phyloP scores from a whole-genome alignment of 192 early-diverging fungal genomes.

The Gonapodya sp. region DNA sequence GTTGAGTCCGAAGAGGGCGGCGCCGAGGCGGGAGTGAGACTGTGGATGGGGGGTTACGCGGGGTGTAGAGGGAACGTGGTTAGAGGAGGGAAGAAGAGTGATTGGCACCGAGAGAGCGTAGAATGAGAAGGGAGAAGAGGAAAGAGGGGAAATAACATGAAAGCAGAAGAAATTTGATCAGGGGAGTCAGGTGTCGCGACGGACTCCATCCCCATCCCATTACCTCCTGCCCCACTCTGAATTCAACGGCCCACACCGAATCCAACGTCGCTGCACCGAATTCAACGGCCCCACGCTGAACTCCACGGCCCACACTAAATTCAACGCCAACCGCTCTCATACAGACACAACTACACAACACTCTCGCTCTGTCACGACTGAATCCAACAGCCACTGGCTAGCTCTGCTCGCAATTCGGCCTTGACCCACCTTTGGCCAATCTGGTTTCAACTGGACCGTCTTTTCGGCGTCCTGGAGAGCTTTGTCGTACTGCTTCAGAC shows the following conservation, averaged over 20 bases:
- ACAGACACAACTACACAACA: background rate
- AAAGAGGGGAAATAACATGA: no score
- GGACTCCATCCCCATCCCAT: no score
- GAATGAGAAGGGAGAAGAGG: no score
- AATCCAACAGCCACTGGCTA: no score
- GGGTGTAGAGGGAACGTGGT: no score
- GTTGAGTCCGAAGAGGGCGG: slow-evolving; percentile 69
- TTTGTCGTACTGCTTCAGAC: slow-evolving; percentile 62
- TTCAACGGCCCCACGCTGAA: slow-evolving; percentile 12
- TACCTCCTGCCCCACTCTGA: no score
- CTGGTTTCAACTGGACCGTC: slow-evolving; percentile 67
- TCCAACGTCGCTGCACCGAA: background rate
- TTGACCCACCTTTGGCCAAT: slow-evolving; percentile 74
- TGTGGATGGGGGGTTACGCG: background rate
- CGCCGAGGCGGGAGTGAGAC: slow-evolving; percentile 62
- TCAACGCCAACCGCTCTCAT: background rate
- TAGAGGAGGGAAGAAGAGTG: no score
- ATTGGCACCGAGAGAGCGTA: background rate
- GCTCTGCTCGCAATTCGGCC: no score
- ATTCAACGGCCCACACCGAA: slow-evolving; percentile 15
- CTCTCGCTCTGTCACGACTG: no score
- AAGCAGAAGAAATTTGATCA: no score
- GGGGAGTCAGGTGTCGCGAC: no score
- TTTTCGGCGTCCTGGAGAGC: slow-evolving; percentile 79
- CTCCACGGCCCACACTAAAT: slow-evolving; percentile 12